phyloP scores from a whole-genome alignment of 805 yeast species.

The Cyberlindnera mississippiensis region DNA sequence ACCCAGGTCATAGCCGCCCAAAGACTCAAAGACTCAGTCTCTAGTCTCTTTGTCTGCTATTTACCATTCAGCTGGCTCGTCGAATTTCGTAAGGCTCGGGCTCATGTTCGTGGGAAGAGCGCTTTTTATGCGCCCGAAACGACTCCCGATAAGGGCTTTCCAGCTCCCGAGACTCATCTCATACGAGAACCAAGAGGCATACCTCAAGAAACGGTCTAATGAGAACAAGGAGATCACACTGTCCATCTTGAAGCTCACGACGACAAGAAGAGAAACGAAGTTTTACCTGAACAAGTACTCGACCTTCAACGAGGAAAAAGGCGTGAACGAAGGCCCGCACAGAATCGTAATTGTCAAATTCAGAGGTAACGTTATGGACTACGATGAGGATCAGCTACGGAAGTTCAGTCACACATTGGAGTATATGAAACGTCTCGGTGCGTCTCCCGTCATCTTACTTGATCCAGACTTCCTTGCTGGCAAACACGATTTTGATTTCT shows the following conservation, averaged over 20 bases:
- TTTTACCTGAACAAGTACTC: conserved; percentile 72
- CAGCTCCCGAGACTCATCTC: too few relatives aligned
- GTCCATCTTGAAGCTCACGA: conserved; percentile 82
- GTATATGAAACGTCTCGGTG: conserved; percentile 22
- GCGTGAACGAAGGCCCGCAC: conserved; percentile 25
- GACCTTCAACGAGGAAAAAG: conserved; percentile 30
- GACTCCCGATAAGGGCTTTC: too few relatives aligned
- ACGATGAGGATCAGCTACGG: conserved; percentile 11
- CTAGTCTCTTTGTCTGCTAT: too few relatives aligned
- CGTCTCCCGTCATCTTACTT: conserved; percentile 19
- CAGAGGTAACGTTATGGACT: conserved; percentile 23
- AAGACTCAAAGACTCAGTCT: too few relatives aligned
- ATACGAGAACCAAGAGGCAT: conserved; percentile 8
- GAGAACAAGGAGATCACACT: conserved; percentile 69
- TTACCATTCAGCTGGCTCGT: too few relatives aligned
- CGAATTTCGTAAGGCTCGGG: too few relatives aligned
- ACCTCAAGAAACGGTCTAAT: conserved; percentile 26
- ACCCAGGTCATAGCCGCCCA: too few relatives aligned
- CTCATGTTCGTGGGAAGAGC: too few relatives aligned
- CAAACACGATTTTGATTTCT: conserved; percentile 16
- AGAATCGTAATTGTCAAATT: conserved; percentile 29
- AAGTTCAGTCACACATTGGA: conserved; percentile 21
- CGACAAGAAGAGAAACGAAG: conserved; percentile 89
- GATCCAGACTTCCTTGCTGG: conserved; percentile 25
- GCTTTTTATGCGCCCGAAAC: too few relatives aligned